Base-by-base conservation (phyloP, 371 early-diverging fungal genomes). In the Coemansia sp. region DNA sequence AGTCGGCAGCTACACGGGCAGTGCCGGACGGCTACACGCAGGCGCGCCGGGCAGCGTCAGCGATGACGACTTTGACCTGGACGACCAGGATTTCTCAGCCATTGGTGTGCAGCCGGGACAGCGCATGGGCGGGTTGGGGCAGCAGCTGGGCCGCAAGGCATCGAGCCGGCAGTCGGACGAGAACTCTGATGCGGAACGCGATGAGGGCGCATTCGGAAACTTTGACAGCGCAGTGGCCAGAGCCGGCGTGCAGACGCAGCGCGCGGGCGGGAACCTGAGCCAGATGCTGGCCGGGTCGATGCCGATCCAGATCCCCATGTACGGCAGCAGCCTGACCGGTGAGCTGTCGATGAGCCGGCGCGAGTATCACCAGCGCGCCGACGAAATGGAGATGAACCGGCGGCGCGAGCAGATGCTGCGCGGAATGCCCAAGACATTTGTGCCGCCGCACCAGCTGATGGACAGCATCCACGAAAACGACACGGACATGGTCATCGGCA, bases 391-490 rank as follows among this genome's bases (percentile, higher is more conserved):
- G 47, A 65, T 46, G 72, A 49, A 31, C 29, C 57, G 67, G 12
- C 46, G 75, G 9, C 51, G 59, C n/a, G 59, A 71, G 29, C 61
- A 66, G 66, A 49, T 65, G 16, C 51, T 61, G 24, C 60, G 63
- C 14, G 62, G 47, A 4, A 42, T 75, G 57, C 72, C 75, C 38
- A 71, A 64, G 59, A 70, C 75, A 18, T 75, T 75, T 66, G 60
- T 71, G 51, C 75, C 75, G 10, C 75, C 72, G 55, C 75, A 75
- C 44, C 29, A 64, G 62, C 72, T 75, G 39, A 46, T 72, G 58
- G 62, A 60, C 52, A 52, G 55, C 43, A 64, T 75, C 37, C 47
- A 72, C 38, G 72, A 65, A 36, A 50, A 49, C 33, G 67, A 62
- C 44, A 6, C 53, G 2, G 75, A 75, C 14, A 38, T 71, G 58